phyloP scores from a whole-genome alignment of 495 filamentous ascomycete species.

The Geopyxis carbonaria region DNA sequence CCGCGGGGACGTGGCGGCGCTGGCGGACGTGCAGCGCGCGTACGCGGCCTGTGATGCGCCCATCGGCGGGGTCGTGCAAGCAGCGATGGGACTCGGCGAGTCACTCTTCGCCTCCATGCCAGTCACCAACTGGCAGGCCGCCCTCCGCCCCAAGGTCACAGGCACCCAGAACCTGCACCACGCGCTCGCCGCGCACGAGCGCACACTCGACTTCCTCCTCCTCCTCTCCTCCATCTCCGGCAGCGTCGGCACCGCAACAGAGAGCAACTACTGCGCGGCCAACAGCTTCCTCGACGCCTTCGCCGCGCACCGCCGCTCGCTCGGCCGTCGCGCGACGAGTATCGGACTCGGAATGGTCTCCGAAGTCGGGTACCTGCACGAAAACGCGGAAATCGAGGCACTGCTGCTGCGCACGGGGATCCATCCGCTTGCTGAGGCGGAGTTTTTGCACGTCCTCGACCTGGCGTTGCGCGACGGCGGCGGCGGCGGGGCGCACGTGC shows the following conservation, averaged over 20 bases:
- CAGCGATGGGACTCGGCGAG: constrained; percentile 32
- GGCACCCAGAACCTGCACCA: constrained; percentile 47
- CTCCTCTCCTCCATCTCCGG: constrained; percentile 45
- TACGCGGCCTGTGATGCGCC: neutral
- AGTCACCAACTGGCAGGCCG: constrained; percentile 32
- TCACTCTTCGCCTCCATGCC: constrained; percentile 40
- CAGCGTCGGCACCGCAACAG: constrained; percentile 40
- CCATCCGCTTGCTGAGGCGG: constrained; percentile 25
- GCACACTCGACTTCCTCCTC: constrained; percentile 47
- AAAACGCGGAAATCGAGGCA: constrained; percentile 24
- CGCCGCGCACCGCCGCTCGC: constrained; percentile 31
- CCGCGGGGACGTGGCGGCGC: too few relatives aligned
- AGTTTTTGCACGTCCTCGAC: constrained; percentile 27
- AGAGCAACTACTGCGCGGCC: constrained; percentile 47
- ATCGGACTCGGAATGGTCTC: constrained; percentile 42
- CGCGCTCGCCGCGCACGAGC: constrained; percentile 29
- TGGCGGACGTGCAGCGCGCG: neutral
- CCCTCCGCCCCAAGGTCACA: constrained; percentile 38
- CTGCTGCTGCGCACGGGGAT: constrained; percentile 23
- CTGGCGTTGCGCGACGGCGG: constrained; percentile 8
- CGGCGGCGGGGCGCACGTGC: constrained; percentile 10
- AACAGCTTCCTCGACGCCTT: constrained; percentile 44
- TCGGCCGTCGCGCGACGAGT: constrained; percentile 33
- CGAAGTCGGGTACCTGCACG: constrained; percentile 38
- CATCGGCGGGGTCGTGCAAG: constrained; percentile 38